phyloP scores from a whole-genome alignment of 2,329 filamentous ascomycete species.

The Phialophora tarda region DNA sequence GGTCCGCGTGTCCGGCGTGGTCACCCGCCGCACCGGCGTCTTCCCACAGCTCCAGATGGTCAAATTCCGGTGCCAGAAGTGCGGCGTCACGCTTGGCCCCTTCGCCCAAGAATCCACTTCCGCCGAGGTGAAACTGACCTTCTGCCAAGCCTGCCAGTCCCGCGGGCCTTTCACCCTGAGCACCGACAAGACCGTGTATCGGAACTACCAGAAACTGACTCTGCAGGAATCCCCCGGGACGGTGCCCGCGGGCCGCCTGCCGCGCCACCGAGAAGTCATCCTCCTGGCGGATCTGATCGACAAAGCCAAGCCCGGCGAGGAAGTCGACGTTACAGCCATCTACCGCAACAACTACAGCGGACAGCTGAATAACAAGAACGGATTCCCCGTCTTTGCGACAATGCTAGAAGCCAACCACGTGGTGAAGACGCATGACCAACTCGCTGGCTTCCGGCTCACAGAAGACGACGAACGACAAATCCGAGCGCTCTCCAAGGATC shows the following conservation, averaged over 20 bases:
- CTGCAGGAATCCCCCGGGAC: constrained; percentile 97
- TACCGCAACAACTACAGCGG: constrained; percentile 99
- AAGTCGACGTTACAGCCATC: constrained; percentile 94
- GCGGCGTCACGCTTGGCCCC: constrained; percentile 85
- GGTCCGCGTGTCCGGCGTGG: constrained; percentile 91
- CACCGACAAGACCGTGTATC: constrained; percentile 96
- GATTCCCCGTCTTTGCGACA: constrained; percentile 97
- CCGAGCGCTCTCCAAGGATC: constrained; percentile 83
- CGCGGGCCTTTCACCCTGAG: constrained; percentile 94
- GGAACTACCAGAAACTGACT: constrained; percentile 97
- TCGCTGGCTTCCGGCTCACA: constrained; percentile 92
- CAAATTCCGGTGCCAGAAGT: constrained; percentile 96
- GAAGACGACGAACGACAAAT: constrained; percentile 95
- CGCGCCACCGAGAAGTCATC: constrained; percentile 91
- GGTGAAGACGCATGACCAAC: constrained; percentile 94
- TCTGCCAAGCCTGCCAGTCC: constrained; percentile 95
- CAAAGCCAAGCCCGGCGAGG: constrained; percentile 93
- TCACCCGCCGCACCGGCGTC: constrained; percentile 90
- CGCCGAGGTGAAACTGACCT: constrained; percentile 93
- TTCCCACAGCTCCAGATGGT: constrained; percentile 98
- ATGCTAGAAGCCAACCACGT: constrained; percentile 97
- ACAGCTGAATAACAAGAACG: constrained; percentile 96
- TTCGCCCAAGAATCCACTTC: constrained; percentile 94
- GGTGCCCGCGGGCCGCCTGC: constrained; percentile 91
- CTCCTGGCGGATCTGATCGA: constrained; percentile 97